Evolutionary conservation across 495 filamentous ascomycete species (phyloP), one percentile per base, ranked within the genome.

Genomic region (Hypoxylon trugodes): DNA sequence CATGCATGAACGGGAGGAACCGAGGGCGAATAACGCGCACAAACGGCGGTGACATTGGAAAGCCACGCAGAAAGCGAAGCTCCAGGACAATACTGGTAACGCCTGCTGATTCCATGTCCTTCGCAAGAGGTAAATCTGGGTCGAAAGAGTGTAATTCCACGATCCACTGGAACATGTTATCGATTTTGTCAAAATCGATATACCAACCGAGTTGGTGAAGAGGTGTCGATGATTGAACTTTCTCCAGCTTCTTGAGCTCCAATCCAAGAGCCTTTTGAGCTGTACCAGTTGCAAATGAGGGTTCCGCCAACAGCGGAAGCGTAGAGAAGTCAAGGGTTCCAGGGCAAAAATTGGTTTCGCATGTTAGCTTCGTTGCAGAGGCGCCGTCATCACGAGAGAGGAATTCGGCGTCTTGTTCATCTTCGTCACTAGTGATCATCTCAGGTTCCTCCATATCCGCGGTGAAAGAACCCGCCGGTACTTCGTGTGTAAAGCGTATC

Each of bases 131-230:
- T 1, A 94, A 78, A 1, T 69, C 55, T 0, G 77, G 66, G 9
- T 92, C 87, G 66, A 97, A 96, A 43, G 86, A 90, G 72, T 97
- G 93, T 0, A 97, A 75, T 71, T 97, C 90, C 2, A 96, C 87
- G 61, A 96, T 93, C 92, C 93, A 96, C 72, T 96, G 93, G 70
- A 93, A 97, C 33, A 94, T 77, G 69, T 93, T 97, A 21, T 59
- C 69, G 22, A 83, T 48, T 4, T 69, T 54, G 8, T 77, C 76
- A 19, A 78, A 73, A 64, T 95, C 81, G 56, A 96, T 85, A 70
- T 92, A 93, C 91, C 93, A 97, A 12, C 93, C 93, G 0, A 96
- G 82, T 59, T 91, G 84, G 59, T 89, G 82, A 4, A 87, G 75
- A 1, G 87, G 82, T 6, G 82, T 84, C 26, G 68, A 76, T 8